Percentiles rank a stretch among this genome's conserved stretches.
These are phyloP conservation scores for Cyclostephanos tholiformis DNA, from an alignment of 108 stramenopile genomes.

Conservation along the genomic window DNA sequence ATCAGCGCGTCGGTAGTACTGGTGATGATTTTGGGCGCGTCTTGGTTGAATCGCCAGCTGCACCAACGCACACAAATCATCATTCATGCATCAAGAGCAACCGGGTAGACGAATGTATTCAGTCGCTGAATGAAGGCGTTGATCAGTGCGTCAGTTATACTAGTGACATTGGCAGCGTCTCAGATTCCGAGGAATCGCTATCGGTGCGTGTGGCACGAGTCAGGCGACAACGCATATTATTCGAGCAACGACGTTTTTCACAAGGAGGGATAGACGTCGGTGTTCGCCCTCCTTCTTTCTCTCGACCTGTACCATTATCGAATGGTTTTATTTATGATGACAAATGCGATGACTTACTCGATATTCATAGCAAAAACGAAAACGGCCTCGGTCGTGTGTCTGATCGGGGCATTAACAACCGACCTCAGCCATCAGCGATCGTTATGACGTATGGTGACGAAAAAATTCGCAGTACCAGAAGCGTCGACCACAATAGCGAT, in stretches of 20 bases:
- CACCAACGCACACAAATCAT: neutral
- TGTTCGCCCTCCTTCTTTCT: neutral
- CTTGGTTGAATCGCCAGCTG: neutral
- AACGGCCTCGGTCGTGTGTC: neutral
- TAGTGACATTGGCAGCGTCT: neutral
- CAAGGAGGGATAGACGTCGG: neutral
- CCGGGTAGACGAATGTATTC: neutral
- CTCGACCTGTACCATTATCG: neutral
- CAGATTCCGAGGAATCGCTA: conserved; percentile 31
- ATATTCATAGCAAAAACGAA: neutral
- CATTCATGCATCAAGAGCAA: neutral
- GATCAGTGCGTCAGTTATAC: neutral
- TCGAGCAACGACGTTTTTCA: conserved; percentile 11
- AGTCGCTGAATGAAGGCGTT: neutral
- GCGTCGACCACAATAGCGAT: conserved; percentile 1
- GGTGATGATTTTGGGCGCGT: too few relatives aligned
- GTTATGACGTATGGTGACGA: neutral
- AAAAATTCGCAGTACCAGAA: neutral
- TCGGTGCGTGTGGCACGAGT: conserved; percentile 37
- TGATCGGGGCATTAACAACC: conserved; percentile 19
- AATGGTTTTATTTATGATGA: neutral
- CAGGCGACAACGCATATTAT: conserved; percentile 34
- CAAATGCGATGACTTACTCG: neutral
- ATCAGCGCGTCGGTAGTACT: too few relatives aligned
- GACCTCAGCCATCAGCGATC: conserved; percentile 5